These are phyloP conservation scores for Daldinia eschscholtzii DNA, from an alignment of 2,329 filamentous ascomycete genomes.

Conservation along the genomic window DNA sequence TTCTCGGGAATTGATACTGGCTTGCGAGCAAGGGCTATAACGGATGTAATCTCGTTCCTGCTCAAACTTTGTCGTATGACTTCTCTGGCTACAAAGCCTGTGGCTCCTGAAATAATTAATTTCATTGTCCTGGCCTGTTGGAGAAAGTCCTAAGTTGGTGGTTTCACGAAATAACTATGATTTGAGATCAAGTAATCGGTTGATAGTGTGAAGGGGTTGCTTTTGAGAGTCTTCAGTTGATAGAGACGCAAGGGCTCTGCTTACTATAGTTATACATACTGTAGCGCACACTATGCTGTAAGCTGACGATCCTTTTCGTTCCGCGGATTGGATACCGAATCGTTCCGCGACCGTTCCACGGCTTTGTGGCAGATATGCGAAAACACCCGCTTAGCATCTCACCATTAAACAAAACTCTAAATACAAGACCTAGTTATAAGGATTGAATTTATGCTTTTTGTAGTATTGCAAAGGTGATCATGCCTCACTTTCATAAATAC, in stretches of 20 bases:
- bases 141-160: neutral
- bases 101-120: slow-evolving; percentile 36
- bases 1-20: slow-evolving; percentile 49
- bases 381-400: neutral
- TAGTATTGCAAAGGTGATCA: too few relatives aligned
- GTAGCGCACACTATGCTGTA: neutral
- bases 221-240: neutral
- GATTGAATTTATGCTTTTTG: neutral
- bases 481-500: too few relatives aligned
- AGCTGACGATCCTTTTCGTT: neutral
- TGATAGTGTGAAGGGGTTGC: neutral
- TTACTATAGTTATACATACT: neutral
- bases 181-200: neutral
- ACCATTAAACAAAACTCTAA: neutral
- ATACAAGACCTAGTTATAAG: neutral
- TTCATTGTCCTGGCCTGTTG: slow-evolving; percentile 26
- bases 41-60: slow-evolving; percentile 54
- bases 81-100: slow-evolving; percentile 56
- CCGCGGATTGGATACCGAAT: neutral
- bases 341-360: neutral
- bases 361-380: neutral
- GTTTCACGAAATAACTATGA: neutral
- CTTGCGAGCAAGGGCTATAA: slow-evolving; percentile 59
- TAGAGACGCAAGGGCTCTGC: neutral
- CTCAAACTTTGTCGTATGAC: slow-evolving; percentile 59